Base-by-base conservation (phyloP, 805 yeast species). In the Lipomyces lipofer region DNA sequence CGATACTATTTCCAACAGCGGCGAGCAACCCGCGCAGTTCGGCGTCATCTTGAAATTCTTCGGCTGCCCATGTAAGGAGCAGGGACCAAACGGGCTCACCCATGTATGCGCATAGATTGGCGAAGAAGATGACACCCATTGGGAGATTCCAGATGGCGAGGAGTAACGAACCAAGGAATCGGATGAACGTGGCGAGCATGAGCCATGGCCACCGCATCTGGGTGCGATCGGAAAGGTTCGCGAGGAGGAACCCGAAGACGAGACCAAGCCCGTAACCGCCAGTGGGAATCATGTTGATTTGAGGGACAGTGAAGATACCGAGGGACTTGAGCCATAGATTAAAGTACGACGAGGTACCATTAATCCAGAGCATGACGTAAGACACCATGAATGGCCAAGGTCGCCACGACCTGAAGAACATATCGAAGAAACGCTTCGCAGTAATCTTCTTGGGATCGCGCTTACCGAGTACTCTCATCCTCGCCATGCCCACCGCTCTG, bases 211-310 rank as follows among this genome's bases (percentile, higher is more conserved):
- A 54, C 13, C 54, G 48, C 33, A 43, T 47, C 32, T 24, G 42
- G 12, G 55, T 51, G 24, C 59, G 54, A 53, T 69, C 73, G 7
- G 73, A 68, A 9, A 67, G 44, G 59, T 65, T 63, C 1, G 72
- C 60, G 47, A 65, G 50, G 33, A 64, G 45, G 46, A 67, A 58
- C 5, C 67, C 67, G 39, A 63, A 63, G 12, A 69, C 54, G 27
- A 69, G 59, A n/a, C 69, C 70, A 13, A 66, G 51, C 29, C 64
- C 72, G 46, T 66, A 69, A 10, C 68, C 69, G 19, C 64, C 70
- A 7, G 73, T 69, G 40, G 74, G 74, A 43, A 69, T 66, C 2
- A 58, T 61, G 52, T 71, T 71, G 38, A 67, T 54, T 33, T 68
- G 62, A 21, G 65, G 51, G 15, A 69, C 65, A 8, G 64, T 38